Conservation (phyloP, 2,329 filamentous ascomycete genomes). For the Fusarium falciforme region DNA sequence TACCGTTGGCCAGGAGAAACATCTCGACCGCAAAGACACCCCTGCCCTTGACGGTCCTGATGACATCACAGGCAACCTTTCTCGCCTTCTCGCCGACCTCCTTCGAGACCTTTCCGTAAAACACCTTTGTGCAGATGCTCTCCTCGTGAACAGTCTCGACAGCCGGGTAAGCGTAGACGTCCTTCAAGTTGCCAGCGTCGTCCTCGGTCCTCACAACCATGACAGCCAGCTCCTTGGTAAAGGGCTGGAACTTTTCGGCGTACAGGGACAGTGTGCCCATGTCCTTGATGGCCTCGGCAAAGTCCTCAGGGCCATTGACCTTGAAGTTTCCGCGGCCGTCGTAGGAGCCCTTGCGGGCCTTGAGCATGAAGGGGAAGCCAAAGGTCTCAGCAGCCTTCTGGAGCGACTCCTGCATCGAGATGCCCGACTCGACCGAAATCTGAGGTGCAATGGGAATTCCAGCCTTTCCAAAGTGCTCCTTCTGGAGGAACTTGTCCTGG, state of each 20-base stretch:
- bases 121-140: constrained; percentile 93
- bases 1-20: constrained; percentile 82
- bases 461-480: constrained; percentile 77
- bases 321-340: constrained; percentile 82
- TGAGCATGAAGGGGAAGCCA: constrained; percentile 91
- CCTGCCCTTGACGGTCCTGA: constrained; percentile 84
- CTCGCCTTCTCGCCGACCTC: constrained; percentile 74
- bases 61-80: constrained; percentile 59
- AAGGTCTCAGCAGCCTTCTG: constrained; percentile 71
- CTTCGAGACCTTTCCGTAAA: constrained; percentile 81
- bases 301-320: constrained; percentile 57
- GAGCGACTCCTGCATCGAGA: constrained; percentile 70
- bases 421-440: constrained; percentile 68
- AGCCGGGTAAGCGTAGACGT: constrained; percentile 80
- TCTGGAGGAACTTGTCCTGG: constrained; percentile 94
- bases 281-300: constrained; percentile 73
- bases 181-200: constrained; percentile 59
- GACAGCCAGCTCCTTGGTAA: constrained; percentile 88
- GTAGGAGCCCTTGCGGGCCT: constrained; percentile 89
- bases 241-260: constrained; percentile 89
- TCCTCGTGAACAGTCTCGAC: constrained; percentile 97
- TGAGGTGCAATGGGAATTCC: constrained; percentile 80
- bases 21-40: constrained; percentile 98
- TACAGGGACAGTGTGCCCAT: constrained; percentile 81
- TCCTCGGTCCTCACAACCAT: constrained; percentile 95